Evolutionary conservation across 2,329 filamentous ascomycete species (phyloP).

Genomic region (Cucurbitaria berberidis): DNA sequence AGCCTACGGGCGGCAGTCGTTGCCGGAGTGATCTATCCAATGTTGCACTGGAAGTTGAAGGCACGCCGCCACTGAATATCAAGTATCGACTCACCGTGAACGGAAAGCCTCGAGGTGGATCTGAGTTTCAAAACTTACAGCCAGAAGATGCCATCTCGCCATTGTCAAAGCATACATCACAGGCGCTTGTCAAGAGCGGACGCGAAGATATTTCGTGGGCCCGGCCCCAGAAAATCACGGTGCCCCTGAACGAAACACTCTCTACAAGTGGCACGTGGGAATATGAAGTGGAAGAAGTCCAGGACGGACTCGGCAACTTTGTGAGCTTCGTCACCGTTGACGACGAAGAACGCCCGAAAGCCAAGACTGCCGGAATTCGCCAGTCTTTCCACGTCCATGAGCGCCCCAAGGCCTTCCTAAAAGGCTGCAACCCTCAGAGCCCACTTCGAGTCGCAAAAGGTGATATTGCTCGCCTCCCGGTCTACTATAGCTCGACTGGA

Average conservation of each 20-base stretch:
- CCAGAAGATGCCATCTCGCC: constrained; percentile 85
- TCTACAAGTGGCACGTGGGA: constrained; percentile 79
- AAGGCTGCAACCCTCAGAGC: constrained; percentile 77
- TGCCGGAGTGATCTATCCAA: constrained; percentile 90
- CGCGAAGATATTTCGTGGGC: constrained; percentile 82
- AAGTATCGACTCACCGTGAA: constrained; percentile 91
- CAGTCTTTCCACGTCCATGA: constrained; percentile 87
- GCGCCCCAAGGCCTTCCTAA: constrained; percentile 74
- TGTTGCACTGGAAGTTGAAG: constrained; percentile 80
- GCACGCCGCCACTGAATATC: constrained; percentile 89
- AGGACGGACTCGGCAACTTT: constrained; percentile 87
- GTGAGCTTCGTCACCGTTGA: constrained; percentile 72
- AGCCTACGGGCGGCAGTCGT: constrained; percentile 68
- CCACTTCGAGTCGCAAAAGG: constrained; percentile 86
- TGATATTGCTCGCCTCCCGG: constrained; percentile 69
- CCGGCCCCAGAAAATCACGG: constrained; percentile 72
- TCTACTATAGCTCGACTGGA: constrained; percentile 71
- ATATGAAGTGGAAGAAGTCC: constrained; percentile 89
- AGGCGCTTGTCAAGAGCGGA: constrained; percentile 62
- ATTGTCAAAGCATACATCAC: constrained; percentile 66
- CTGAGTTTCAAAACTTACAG: constrained; percentile 85
- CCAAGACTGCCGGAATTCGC: constrained; percentile 67
- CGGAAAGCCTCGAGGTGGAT: constrained; percentile 79
- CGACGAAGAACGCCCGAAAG: constrained; percentile 68
- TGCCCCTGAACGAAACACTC: constrained; percentile 91